A percentile compares a stretch with the other conserved stretches of the same genome.
Evolutionary conservation across 2,329 filamentous ascomycete species (phyloP).

Genomic region (Aureobasidium uvarum): DNA sequence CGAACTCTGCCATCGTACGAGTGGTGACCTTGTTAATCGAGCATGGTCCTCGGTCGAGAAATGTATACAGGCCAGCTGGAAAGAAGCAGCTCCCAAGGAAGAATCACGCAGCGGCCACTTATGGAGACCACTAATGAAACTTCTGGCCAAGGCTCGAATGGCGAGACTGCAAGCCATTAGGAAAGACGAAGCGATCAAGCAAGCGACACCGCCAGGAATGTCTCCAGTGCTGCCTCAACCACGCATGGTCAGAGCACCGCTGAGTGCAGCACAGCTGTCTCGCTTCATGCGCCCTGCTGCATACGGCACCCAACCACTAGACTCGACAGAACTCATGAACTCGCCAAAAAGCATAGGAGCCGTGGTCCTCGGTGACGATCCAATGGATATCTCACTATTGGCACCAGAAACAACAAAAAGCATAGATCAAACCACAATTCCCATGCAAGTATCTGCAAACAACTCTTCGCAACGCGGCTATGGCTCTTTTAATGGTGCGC

Average conservation of each 20-base stretch:
- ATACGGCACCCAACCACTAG: conserved; percentile 37
- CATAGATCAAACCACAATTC: neutral
- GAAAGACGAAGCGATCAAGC: conserved; percentile 35
- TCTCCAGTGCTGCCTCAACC: conserved; percentile 28
- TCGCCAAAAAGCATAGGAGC: conserved; percentile 33
- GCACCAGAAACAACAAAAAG: neutral
- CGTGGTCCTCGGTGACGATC: conserved; percentile 26
- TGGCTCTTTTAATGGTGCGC: neutral
- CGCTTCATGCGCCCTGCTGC: conserved; percentile 37
- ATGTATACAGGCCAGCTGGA: conserved; percentile 46
- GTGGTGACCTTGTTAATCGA: conserved; percentile 57
- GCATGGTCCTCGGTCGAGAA: conserved; percentile 59
- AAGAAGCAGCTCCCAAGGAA: conserved; percentile 33
- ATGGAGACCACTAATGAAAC: conserved; percentile 61
- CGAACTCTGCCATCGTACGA: conserved; percentile 58
- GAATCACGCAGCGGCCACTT: conserved; percentile 52
- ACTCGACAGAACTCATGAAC: conserved; percentile 38
- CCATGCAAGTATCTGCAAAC: neutral
- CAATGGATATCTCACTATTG: conserved; percentile 24
- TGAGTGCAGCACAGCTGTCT: conserved; percentile 38
- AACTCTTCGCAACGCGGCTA: neutral
- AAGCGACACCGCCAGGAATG: conserved; percentile 19
- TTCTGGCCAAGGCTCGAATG: conserved; percentile 59
- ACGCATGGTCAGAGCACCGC: conserved; percentile 35
- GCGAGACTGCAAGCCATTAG: conserved; percentile 53